A percentile compares a stretch with the other conserved stretches of the same genome.
These are phyloP conservation scores for Komagataella pastoris DNA, from an alignment of 805 yeast species.

Conservation along the genomic window DNA sequence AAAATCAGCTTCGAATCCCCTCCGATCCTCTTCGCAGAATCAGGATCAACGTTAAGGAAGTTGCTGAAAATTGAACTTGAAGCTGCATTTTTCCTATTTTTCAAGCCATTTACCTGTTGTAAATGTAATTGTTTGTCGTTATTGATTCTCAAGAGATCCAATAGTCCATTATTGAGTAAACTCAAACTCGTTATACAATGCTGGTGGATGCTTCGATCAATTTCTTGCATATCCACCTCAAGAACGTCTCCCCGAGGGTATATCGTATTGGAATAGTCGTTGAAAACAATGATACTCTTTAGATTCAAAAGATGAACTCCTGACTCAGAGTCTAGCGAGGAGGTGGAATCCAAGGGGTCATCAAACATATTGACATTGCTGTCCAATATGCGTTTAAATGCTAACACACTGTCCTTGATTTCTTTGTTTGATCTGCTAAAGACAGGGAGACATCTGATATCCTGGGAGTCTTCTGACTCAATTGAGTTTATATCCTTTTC, in stretches of 20 bases:
- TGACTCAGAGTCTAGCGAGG: background rate
- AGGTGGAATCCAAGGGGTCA: constrained; percentile 23
- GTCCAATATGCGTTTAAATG: constrained; percentile 33
- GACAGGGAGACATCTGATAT: constrained; percentile 53
- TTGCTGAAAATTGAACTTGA: background rate
- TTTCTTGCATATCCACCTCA: constrained; percentile 15
- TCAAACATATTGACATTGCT: constrained; percentile 45
- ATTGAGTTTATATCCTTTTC: constrained; percentile 42
- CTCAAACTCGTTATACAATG: constrained; percentile 13
- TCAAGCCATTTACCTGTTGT: constrained; percentile 10
- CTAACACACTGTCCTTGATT: constrained; percentile 32
- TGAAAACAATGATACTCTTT: constrained; percentile 56
- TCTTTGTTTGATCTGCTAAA: constrained; percentile 26
- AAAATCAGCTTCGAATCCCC: constrained; percentile 17
- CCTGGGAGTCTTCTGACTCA: constrained; percentile 49
- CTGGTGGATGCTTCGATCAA: constrained; percentile 11
- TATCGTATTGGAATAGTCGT: constrained; percentile 29
- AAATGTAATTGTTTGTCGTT: constrained; percentile 12
- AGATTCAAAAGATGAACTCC: constrained; percentile 38
- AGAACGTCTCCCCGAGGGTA: constrained; percentile 17
- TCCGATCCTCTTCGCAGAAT: constrained; percentile 5
- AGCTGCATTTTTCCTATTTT: background rate
- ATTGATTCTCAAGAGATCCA: constrained; percentile 14
- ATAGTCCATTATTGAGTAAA: constrained; percentile 15
- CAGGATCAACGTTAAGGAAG: background rate